Percentiles rank a stretch among this genome's conserved stretches.
Conservation (phyloP, 306 rosid genomes). For the Lathyrus sativus region DNA sequence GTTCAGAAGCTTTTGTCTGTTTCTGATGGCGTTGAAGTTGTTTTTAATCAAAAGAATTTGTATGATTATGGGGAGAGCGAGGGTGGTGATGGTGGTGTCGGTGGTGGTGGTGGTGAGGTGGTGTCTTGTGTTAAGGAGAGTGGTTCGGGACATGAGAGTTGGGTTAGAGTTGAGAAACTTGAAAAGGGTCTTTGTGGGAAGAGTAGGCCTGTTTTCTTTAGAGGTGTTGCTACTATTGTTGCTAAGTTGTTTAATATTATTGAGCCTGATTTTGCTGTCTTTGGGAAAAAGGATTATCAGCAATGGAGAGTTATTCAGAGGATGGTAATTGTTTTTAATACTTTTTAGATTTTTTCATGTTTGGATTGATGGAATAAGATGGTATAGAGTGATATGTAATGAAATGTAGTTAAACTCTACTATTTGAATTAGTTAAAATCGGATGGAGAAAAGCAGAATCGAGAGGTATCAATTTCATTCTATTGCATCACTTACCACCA, state of each 20-base stretch:
- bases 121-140: conserved; percentile 67
- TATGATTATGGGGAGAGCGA: conserved; percentile 51
- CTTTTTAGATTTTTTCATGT: not conserved
- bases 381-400: too few relatives aligned
- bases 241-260: conserved; percentile 82
- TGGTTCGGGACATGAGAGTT: conserved; percentile 72
- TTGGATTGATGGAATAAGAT: too few relatives aligned
- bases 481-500: too few relatives aligned
- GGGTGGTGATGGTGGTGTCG: not conserved
- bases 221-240: conserved; percentile 90
- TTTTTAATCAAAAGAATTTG: conserved; percentile 68
- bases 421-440: too few relatives aligned
- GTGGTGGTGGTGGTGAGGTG: conserved; percentile 23
- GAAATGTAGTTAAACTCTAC: too few relatives aligned
- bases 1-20: conserved; percentile 55
- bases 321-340: conserved; percentile 48
- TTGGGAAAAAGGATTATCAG: conserved; percentile 97
- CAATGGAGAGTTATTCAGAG: conserved; percentile 77
- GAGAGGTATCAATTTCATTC: too few relatives aligned
- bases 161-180: conserved; percentile 79
- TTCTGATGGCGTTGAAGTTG: conserved; percentile 73
- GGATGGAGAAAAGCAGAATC: too few relatives aligned
- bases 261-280: conserved; percentile 84
- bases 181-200: conserved; percentile 85
- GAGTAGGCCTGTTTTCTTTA: conserved; percentile 79